These are phyloP conservation scores for Lachnellula hyalina DNA, from an alignment of 2,329 filamentous ascomycete species.

Conservation along the genomic window DNA sequence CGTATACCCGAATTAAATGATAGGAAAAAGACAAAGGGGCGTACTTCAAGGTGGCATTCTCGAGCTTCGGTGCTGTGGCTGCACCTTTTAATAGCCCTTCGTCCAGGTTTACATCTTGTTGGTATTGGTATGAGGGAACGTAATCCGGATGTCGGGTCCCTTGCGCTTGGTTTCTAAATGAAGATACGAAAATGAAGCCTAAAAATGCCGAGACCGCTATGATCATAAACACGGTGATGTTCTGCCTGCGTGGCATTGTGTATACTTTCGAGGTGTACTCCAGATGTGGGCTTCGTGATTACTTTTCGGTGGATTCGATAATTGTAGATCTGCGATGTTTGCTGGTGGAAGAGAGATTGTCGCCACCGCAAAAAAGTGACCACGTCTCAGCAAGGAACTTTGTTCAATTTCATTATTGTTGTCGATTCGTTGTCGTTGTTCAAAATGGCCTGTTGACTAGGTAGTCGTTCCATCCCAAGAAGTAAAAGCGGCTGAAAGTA, in stretches of 20 bases:
- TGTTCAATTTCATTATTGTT: not conserved
- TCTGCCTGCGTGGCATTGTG: conserved; percentile 34
- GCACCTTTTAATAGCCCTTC: conserved; percentile 55
- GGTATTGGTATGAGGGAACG: conserved; percentile 13
- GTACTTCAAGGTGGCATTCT: conserved; percentile 76
- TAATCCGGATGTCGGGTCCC: conserved; percentile 19
- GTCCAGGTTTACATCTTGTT: conserved; percentile 32
- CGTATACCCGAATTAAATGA: not conserved
- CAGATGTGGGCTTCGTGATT: not conserved
- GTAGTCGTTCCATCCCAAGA: conserved; percentile 9
- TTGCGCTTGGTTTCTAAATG: conserved; percentile 22
- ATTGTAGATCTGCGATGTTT: not conserved
- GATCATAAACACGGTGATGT: conserved; percentile 49
- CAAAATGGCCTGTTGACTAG: no score
- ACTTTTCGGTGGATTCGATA: not conserved
- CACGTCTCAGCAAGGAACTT: not conserved
- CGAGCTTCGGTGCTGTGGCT: conserved; percentile 73
- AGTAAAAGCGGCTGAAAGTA: not conserved
- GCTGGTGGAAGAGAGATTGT: not conserved
- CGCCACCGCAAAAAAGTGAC: not conserved
- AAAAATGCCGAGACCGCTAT: conserved; percentile 52
- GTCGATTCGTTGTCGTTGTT: not conserved
- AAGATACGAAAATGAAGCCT: conserved; percentile 53
- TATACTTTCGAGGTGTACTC: not conserved
- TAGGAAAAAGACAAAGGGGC: conserved; percentile 19